Conservation (phyloP, 768 basidiomycete species). For the Leccinellum luteum region DNA sequence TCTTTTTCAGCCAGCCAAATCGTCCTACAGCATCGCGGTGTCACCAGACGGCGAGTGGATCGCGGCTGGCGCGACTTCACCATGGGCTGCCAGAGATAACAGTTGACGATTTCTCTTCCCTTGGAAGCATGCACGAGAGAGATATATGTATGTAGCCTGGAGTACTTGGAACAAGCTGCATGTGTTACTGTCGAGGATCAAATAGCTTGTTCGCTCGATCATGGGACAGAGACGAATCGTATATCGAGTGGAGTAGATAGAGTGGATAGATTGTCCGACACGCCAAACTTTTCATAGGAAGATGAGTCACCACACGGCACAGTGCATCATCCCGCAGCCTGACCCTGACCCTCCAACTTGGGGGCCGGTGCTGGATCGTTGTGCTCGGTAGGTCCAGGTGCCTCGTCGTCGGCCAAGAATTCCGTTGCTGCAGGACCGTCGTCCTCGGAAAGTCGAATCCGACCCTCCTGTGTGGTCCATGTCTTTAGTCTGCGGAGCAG, state of each 20-base stretch:
- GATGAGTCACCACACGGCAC: not conserved
- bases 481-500: slow-evolving; percentile 49
- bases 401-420: slow-evolving; percentile 58
- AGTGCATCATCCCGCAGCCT: not conserved
- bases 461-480: slow-evolving; percentile 51
- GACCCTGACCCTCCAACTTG: not conserved
- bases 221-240: not conserved
- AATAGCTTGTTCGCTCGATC: not conserved
- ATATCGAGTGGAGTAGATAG: slow-evolving; percentile 1
- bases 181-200: not conserved
- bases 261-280: not conserved
- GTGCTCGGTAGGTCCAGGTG: slow-evolving; percentile 34
- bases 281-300: not conserved
- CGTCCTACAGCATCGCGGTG: no score
- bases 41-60: no score
- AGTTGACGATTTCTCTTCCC: no score
- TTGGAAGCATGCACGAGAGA: not conserved
- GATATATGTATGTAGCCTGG: not conserved
- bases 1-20: not conserved
- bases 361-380: slow-evolving; percentile 20
- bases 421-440: slow-evolving; percentile 70
- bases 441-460: slow-evolving; percentile 65
- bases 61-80: no score
- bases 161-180: not conserved
- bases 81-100: not conserved